Conservation (phyloP, 2,329 filamentous ascomycete genomes). For the Fusarium albidum region DNA sequence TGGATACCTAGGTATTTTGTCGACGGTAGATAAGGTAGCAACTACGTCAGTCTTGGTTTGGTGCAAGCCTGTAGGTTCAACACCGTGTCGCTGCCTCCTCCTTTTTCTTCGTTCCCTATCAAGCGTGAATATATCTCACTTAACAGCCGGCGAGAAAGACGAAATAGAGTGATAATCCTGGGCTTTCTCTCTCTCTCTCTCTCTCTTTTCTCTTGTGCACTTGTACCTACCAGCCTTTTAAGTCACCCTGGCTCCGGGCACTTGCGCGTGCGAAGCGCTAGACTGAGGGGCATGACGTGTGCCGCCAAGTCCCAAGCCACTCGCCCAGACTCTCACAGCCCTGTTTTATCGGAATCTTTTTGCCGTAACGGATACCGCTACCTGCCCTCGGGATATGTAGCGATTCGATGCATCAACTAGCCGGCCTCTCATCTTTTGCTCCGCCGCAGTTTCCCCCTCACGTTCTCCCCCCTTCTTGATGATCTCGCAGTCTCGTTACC, state of each 20-base stretch:
- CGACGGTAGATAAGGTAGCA: background rate
- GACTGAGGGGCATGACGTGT: constrained; percentile 43
- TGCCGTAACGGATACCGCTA: no score
- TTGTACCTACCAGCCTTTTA: constrained; percentile 14
- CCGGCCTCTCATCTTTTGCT: no score
- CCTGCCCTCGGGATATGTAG: no score
- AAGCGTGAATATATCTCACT: constrained; percentile 12
- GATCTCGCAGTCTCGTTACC: no score
- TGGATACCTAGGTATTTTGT: background rate
- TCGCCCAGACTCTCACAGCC: constrained; percentile 39
- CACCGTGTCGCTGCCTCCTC: background rate
- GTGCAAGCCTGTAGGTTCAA: background rate
- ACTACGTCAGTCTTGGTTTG: constrained; percentile 26
- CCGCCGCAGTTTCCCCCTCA: no score
- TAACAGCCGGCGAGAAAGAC: background rate
- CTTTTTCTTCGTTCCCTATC: background rate
- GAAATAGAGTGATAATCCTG: constrained; percentile 3
- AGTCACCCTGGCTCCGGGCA: constrained; percentile 10
- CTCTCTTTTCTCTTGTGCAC: constrained; percentile 6
- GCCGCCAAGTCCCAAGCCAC: constrained; percentile 43
- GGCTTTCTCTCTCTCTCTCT: no score
- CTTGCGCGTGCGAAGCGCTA: constrained; percentile 33
- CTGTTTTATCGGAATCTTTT: constrained; percentile 37
- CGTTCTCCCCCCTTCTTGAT: no score
- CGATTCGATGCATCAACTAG: no score